Percentiles rank a stretch among this genome's conserved stretches.
Evolutionary conservation across 768 basidiomycete species (phyloP).

Genomic region (Mycena amicta): DNA sequence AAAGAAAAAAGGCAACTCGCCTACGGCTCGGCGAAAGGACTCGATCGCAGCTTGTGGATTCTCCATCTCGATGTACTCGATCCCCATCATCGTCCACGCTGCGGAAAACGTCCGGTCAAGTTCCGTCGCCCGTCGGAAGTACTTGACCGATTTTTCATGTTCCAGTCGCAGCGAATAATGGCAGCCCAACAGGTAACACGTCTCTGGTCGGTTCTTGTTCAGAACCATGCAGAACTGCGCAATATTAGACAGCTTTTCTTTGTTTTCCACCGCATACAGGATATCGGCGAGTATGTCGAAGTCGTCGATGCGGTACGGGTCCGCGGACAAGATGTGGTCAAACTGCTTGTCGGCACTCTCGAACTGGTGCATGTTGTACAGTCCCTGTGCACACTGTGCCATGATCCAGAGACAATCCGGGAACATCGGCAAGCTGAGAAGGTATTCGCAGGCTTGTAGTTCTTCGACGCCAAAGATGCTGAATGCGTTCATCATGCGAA

Average conservation of each 20-base stretch:
- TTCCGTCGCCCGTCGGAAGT: slow-evolving; percentile 74
- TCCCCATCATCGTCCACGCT: slow-evolving; percentile 86
- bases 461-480: slow-evolving; percentile 60
- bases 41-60: slow-evolving; percentile 85
- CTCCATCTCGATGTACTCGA: slow-evolving; percentile 82
- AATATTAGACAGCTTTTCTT: slow-evolving; percentile 66
- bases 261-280: slow-evolving; percentile 75
- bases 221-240: slow-evolving; percentile 72
- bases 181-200: slow-evolving; percentile 51
- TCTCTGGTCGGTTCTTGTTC: slow-evolving; percentile 70
- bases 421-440: slow-evolving; percentile 58
- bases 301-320: slow-evolving; percentile 76
- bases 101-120: slow-evolving; percentile 76
- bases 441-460: slow-evolving; percentile 58
- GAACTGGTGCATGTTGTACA: slow-evolving; percentile 67
- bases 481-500: slow-evolving; percentile 69
- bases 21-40: slow-evolving; percentile 78
- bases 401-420: slow-evolving; percentile 66
- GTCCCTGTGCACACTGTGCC: slow-evolving; percentile 63
- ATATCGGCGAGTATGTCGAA: slow-evolving; percentile 82
- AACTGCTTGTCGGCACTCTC: slow-evolving; percentile 11
- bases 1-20: slow-evolving; percentile 40
- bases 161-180: slow-evolving; percentile 77
- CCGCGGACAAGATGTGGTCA: slow-evolving; percentile 40
- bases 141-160: slow-evolving; percentile 78